These are phyloP conservation scores for Phtheirospermum japonicum DNA, from an alignment of 257 asterid genomes.

Conservation along the genomic window DNA sequence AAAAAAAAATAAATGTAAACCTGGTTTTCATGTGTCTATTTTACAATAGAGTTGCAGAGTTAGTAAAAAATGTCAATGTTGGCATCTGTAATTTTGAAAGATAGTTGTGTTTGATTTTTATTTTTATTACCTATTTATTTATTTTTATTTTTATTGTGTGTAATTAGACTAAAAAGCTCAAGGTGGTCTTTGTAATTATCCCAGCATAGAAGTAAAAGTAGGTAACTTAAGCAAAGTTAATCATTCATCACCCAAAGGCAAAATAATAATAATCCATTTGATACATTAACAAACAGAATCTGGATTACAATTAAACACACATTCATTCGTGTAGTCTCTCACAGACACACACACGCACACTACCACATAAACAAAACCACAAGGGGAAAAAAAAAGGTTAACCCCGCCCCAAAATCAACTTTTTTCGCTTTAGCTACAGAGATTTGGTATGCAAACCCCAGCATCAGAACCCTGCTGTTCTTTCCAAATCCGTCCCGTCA, in stretches of 20 bases:
- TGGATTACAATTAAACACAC: constrained; percentile 1
- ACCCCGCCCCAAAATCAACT: background rate
- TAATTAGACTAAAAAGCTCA: no score
- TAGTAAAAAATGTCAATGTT: no score
- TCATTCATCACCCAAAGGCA: background rate
- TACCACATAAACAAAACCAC: background rate
- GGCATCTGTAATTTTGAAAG: no score
- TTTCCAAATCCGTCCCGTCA: constrained; percentile 39
- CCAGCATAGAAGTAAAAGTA: background rate
- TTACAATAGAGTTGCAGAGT: no score
- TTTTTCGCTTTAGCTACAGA: constrained; percentile 19
- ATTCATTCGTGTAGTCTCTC: background rate
- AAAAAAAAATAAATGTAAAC: no score
- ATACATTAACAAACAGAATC: background rate
- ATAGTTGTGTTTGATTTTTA: no score
- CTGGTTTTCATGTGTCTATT: no score
- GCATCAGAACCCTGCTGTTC: constrained; percentile 34
- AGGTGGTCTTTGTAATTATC: background rate
- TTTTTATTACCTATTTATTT: no score
- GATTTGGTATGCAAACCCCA: constrained; percentile 29
- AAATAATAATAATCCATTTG: constrained; percentile 2
- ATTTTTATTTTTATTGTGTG: no score
- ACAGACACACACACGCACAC: background rate
- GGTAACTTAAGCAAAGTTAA: no score
- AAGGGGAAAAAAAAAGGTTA: background rate